Percentiles rank a stretch among this genome's conserved stretches.
phyloP scores from a whole-genome alignment of 805 yeast species.

The Ogataea paraovalis region DNA sequence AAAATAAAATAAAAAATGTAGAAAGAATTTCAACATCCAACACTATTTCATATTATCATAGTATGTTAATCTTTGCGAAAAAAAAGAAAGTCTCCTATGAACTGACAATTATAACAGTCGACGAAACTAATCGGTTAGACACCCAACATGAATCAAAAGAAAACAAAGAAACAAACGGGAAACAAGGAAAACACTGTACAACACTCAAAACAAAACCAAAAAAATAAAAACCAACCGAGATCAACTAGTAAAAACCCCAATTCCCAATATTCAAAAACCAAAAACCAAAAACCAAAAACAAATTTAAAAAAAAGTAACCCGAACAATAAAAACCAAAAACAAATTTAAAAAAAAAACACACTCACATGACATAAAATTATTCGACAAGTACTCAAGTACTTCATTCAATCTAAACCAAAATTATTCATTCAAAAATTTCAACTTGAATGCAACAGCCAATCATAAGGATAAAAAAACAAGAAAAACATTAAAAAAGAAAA shows the following conservation, averaged over 20 bases:
- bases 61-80: too few relatives aligned
- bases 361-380: too few relatives aligned
- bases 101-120: too few relatives aligned
- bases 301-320: neutral
- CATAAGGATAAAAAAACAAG: neutral
- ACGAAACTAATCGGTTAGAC: too few relatives aligned
- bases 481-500: neutral
- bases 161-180: neutral
- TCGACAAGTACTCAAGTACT: neutral
- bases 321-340: too few relatives aligned
- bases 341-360: too few relatives aligned
- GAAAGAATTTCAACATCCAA: too few relatives aligned
- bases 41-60: too few relatives aligned
- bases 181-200: neutral
- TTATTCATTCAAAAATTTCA: too few relatives aligned
- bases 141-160: neutral
- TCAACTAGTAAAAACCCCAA: neutral
- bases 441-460: too few relatives aligned
- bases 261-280: neutral
- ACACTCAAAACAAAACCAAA: neutral
- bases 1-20: too few relatives aligned
- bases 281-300: neutral
- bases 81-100: too few relatives aligned
- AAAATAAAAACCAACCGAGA: conserved; percentile 3
- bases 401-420: neutral